phyloP scores from a whole-genome alignment of 805 yeast genomes.

The fission yeast (Schizosaccharomyces pombe) region ASM294v3 CU329670.1:419001-419500 shows the following conservation, averaged over 20 bases:
- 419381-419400: background rate
- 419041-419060: background rate
- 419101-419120: background rate
- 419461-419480: background rate
- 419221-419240: background rate
- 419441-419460: background rate
- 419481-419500: background rate
- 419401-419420: background rate
- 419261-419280: background rate
- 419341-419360: background rate
- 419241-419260: background rate
- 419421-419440: background rate
- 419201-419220: background rate
- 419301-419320: background rate
- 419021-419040: background rate
- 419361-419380: background rate
- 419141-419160: background rate
- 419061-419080: background rate
- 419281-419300: background rate
- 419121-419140: background rate
- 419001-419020: background rate
- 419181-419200: background rate
- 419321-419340: background rate
- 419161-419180: background rate
- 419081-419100: background rate